Base-by-base conservation (phyloP, 2,329 filamentous ascomycete species). In the Pestalotiopsis fici region DNA sequence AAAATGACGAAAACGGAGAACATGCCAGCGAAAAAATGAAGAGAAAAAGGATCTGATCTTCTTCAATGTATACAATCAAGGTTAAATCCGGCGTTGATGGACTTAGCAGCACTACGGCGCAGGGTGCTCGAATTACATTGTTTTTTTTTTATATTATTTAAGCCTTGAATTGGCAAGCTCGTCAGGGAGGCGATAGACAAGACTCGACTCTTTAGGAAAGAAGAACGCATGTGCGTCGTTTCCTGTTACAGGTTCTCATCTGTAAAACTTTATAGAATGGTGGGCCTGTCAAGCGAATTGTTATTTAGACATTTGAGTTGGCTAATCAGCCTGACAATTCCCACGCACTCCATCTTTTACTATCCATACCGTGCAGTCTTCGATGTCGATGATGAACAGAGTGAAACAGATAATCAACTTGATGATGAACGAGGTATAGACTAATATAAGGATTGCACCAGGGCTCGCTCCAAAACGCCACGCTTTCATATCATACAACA, bases 151-250 rank as follows among this genome's bases (percentile, higher is more conserved):
- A 35, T 35, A 7, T 50, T 35, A 7, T 50, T 50, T n/a, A 23
- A 37, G 25, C 25, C 57, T 31, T 60, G n/a, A 27, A 27, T 37
- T 59, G 50, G 64, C 50, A 65, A 31, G 27, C 31, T 43, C 25
- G n/a, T 63, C 28, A 35, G 31, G 31, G 31, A 27, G 60, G 57
- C 25, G 59, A 60, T 68, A 68, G 67, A 68, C 64, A 65, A 64
- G 64, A 68, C 67, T 68, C 67, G 54, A 68, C 67, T 68, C 67
- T 63, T 59, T 12, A 66, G 47, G 63, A 61, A 37, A 21, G n/a
- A 50, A 23, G 21, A 50, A 50, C 5, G 43, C 43, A 9, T 50
- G 2, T 3, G n/a, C 43, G 43, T 6, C 1, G 23, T 21, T 59
- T 59, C 39, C 18, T 47, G 1, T 50, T 50, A 50, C 43, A 21